These are phyloP conservation scores for Kwoniella mangroviensis DNA, from an alignment of 768 basidiomycete species.

Conservation along the genomic window DNA sequence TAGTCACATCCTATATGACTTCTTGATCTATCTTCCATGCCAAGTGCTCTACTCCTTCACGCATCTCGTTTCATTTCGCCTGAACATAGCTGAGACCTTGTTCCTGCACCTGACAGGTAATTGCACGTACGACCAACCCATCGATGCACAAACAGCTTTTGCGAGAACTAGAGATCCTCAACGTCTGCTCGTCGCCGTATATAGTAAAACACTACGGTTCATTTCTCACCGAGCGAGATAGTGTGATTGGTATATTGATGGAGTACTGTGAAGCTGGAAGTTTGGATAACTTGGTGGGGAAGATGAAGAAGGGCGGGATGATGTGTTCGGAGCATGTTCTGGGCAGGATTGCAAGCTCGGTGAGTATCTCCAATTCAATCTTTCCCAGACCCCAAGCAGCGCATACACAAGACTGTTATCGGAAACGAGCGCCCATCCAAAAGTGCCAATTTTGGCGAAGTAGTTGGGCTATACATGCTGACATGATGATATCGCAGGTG, in stretches of 20 bases:
- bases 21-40: no score
- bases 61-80: no score
- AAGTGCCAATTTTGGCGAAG: no score
- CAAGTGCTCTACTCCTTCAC: no score
- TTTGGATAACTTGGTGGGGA: conserved; percentile 51
- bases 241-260: conserved; percentile 58
- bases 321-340: conserved; percentile 57
- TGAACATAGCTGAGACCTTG: no score
- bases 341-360: conserved; percentile 55
- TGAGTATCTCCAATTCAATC: conserved; percentile 26
- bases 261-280: conserved; percentile 58
- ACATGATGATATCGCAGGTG: conserved; percentile 27
- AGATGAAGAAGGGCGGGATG: conserved; percentile 50
- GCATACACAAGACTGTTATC: no score
- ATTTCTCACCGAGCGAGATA: conserved; percentile 55
- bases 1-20: not conserved
- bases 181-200: conserved; percentile 55
- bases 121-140: conserved; percentile 57
- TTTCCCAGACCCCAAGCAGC: not conserved
- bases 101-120: conserved; percentile 43
- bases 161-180: conserved; percentile 57
- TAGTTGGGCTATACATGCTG: no score
- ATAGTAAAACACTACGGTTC: conserved; percentile 59
- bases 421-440: no score
- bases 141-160: conserved; percentile 58